Conservation (phyloP, 306 rosid genomes). For the Rosa multiflora region DNA sequence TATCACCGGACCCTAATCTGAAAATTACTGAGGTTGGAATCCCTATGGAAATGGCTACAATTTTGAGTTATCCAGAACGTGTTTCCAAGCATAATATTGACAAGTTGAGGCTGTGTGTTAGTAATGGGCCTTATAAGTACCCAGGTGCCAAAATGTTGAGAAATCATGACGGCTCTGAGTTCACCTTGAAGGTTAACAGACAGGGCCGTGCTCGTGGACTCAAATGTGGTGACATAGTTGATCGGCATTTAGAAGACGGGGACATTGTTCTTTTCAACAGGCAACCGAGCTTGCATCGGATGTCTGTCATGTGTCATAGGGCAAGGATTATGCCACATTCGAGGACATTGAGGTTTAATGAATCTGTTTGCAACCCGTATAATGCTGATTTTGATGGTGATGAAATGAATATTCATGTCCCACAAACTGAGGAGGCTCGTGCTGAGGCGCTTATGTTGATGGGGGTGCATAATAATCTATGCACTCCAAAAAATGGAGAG, state of each 20-base stretch:
- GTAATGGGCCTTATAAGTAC: conserved; percentile 89
- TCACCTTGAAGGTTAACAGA: conserved; percentile 32
- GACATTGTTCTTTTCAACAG: conserved; percentile 87
- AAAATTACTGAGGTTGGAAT: conserved; percentile 93
- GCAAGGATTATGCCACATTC: conserved; percentile 89
- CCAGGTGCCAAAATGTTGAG: conserved; percentile 74
- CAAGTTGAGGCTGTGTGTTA: conserved; percentile 84
- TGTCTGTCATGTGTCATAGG: conserved; percentile 98
- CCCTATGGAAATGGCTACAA: conserved; percentile 85
- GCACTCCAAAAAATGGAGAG: conserved; percentile 98
- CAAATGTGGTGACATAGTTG: conserved; percentile 78
- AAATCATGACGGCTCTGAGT: too few relatives aligned
- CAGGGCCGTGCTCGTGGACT: conserved; percentile 60
- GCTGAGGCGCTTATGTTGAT: conserved; percentile 90
- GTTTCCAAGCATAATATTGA: conserved; percentile 84
- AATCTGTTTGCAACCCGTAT: conserved; percentile 95
- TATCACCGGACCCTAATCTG: conserved; percentile 91
- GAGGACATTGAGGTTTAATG: conserved; percentile 95
- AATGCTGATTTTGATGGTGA: conserved; percentile 99
- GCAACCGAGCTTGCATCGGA: conserved; percentile 96
- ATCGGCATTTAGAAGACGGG: conserved; percentile 95
- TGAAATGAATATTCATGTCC: conserved; percentile 96
- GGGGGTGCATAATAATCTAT: conserved; percentile 96
- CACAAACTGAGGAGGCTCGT: conserved; percentile 99
- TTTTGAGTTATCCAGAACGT: conserved; percentile 82